Base-by-base conservation (phyloP, 2,329 filamentous ascomycete species). In the Aureobasidium sp. region DNA sequence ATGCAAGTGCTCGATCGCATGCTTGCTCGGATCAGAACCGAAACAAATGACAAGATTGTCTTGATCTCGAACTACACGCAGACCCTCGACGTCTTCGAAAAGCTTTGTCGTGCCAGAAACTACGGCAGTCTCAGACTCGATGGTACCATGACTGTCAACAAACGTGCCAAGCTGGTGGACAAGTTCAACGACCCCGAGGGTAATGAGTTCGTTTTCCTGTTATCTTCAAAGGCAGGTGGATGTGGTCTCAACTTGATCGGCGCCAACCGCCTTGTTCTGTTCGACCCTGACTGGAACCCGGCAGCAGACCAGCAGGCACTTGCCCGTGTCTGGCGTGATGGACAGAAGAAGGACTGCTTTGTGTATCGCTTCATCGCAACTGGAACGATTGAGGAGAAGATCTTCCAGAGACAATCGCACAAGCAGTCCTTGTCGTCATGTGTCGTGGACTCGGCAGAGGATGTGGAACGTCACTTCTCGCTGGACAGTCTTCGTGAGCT, bases 331-430 rank as follows among this genome's bases (percentile, higher is more conserved):
- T 99, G 94, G 94, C 90, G 94, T 80, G 94, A 99, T 70, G 94
- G 94, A 0, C 94, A 99, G 75, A 97, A 95, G 82, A 99, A 99
- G 73, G 94, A 99, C 71, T 99, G 94, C 71, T 99, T 99, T 70
- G 94, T 99, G 17, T 99, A 99, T 75, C 89, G 94, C n/a, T 99
- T 99, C 77, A 99, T 99, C 69, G 90, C 92, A 0, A 97, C 95
- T 0, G 94, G 94, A 4, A 97, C 92, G 0, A 99, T 99, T 65
- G 94, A 99, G 72, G 94, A 99, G 76, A 99, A 99, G 78, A 97
- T 99, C 68, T 99, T 99, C 78, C 94, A 99, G 75, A 88, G 95
- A 10, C 94, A 99, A 72, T 96, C 90, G 0, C 95, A 99, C 80
- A 99, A 99, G 76, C 94, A 99, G 76, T 95, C 91, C 8, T 80